phyloP scores from a whole-genome alignment of 768 basidiomycete species.

The Panus rudis region DNA sequence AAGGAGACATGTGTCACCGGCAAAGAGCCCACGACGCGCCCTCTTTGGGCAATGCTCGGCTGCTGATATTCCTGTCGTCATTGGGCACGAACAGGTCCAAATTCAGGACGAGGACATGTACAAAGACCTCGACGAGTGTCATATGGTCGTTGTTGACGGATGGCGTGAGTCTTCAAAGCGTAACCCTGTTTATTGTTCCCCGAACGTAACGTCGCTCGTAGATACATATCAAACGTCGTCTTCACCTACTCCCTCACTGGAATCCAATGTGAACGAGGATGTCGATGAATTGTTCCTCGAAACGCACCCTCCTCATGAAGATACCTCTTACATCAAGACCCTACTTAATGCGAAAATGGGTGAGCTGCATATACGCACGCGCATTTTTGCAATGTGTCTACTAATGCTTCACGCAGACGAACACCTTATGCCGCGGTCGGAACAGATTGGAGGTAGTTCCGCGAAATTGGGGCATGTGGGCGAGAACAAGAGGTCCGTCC shows the following conservation, averaged over 20 bases:
- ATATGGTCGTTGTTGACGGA: conserved; percentile 55
- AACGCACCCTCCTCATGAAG: conserved; percentile 44
- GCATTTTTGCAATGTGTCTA: conserved; percentile 5
- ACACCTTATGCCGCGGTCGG: conserved; percentile 44
- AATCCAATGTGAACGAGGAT: conserved; percentile 33
- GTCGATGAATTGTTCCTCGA: conserved; percentile 46
- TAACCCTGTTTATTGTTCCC: not conserved
- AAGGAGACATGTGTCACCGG: too few species aligned
- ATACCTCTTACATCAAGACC: conserved; percentile 31
- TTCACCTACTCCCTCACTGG: conserved; percentile 30
- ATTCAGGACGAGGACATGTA: conserved; percentile 31
- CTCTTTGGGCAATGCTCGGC: too few species aligned
- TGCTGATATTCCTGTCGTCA: too few species aligned
- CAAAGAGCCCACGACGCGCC: too few species aligned
- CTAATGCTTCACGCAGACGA: conserved; percentile 32
- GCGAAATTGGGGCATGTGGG: conserved; percentile 7
- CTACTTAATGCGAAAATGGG: conserved; percentile 45
- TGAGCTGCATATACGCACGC: conserved; percentile 15
- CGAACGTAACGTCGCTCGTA: not conserved
- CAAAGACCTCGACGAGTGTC: conserved; percentile 36
- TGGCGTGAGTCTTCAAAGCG: conserved; percentile 51
- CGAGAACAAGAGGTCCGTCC: conserved; percentile 5
- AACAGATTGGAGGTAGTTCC: conserved; percentile 35
- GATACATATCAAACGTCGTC: conserved; percentile 14
- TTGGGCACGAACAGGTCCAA: too few species aligned